phyloP scores from a whole-genome alignment of 257 asterid species.

The Solanum appendiculatum region DNA sequence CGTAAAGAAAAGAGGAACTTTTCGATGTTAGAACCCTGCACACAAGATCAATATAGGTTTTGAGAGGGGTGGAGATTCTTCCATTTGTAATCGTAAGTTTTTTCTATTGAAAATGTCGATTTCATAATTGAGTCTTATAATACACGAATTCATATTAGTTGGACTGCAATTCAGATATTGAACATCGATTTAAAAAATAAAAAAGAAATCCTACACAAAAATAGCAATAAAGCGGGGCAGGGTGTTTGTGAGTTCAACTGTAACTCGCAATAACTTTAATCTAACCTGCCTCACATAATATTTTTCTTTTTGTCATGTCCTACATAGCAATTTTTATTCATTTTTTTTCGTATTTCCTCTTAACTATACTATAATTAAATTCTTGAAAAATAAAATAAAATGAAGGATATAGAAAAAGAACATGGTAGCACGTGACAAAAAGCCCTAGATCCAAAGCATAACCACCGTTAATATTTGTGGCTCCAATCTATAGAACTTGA shows the following conservation, averaged over 20 bases:
- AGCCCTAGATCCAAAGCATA: not conserved
- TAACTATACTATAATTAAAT: not conserved
- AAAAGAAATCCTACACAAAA: no score
- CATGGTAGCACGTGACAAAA: not conserved
- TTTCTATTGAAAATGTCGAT: accelerated
- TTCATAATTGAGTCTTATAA: no score
- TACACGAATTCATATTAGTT: not conserved
- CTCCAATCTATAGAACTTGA: not conserved
- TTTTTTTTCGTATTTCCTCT: not conserved
- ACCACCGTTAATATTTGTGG: not conserved
- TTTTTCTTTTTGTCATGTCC: not conserved
- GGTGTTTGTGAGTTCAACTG: not conserved
- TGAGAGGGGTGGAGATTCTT: accelerated
- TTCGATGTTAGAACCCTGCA: not conserved
- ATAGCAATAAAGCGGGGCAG: not conserved
- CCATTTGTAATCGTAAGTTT: accelerated
- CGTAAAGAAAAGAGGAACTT: not conserved
- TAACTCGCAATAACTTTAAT: not conserved
- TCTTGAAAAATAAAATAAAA: not conserved
- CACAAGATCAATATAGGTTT: not conserved
- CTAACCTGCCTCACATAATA: not conserved
- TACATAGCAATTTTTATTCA: not conserved
- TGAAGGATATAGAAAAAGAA: not conserved
- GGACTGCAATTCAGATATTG: not conserved
- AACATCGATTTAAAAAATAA: no score